These are phyloP conservation scores for Chrysanthemum seticuspe DNA, from an alignment of 129 eudicot species.

Conservation along the genomic window DNA sequence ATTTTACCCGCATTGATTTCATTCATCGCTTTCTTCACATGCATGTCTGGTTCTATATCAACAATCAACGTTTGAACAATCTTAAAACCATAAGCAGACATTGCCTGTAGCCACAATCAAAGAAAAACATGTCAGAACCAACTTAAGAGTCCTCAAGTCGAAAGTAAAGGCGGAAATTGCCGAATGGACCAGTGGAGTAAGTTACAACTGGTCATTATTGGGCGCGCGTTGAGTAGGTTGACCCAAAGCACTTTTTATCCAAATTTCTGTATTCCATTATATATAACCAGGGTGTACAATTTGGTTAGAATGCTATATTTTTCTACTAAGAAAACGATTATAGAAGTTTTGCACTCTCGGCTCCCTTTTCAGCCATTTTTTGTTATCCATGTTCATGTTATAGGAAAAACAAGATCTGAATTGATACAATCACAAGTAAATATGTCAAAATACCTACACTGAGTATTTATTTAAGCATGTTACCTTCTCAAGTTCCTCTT, in stretches of 20 bases:
- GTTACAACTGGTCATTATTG: no score
- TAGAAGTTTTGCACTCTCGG: no score
- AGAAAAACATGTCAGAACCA: not conserved
- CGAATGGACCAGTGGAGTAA: no score
- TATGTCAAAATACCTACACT: not conserved
- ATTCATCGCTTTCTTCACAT: constrained; percentile 95
- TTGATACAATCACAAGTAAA: no score
- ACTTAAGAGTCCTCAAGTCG: not conserved
- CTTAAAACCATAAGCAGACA: constrained; percentile 8
- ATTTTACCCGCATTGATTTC: constrained; percentile 88
- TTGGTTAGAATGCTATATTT: no score
- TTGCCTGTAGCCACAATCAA: constrained; percentile 11
- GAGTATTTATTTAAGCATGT: not conserved
- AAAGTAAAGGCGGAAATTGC: not conserved
- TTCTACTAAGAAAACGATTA: no score
- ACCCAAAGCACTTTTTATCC: no score
- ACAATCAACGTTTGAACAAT: constrained; percentile 11
- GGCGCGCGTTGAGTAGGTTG: no score
- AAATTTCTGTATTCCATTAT: no score
- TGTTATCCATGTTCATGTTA: no score
- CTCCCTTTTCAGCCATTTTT: no score
- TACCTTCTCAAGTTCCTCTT: constrained; percentile 85
- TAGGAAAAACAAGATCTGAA: not conserved
- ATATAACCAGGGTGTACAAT: no score
- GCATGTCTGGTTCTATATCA: constrained; percentile 25